A percentile compares a stretch with the other conserved stretches of the same genome.
phyloP scores from a whole-genome alignment of 2,329 filamentous ascomycete genomes.

The Fusarium scirpi region DNA sequence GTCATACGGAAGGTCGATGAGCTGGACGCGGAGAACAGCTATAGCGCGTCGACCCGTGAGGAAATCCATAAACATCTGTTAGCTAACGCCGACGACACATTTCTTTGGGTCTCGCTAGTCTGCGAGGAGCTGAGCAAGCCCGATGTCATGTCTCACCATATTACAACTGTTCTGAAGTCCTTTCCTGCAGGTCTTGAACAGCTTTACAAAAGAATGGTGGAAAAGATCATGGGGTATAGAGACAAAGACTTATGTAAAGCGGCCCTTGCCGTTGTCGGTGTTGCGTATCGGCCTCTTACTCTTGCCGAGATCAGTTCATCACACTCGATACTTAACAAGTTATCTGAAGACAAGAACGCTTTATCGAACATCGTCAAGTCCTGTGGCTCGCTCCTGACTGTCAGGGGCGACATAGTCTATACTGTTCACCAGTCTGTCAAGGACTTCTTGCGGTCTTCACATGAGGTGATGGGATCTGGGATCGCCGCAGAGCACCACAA shows the following conservation, averaged over 20 bases:
- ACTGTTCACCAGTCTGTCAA: neutral
- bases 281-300: neutral
- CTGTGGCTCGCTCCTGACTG: neutral
- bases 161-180: neutral
- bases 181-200: neutral
- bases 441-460: neutral
- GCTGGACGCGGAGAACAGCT: neutral
- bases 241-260: neutral
- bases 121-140: neutral
- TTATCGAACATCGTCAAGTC: neutral
- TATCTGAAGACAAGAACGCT: too few relatives aligned
- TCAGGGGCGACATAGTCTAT: neutral
- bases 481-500: neutral
- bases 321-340: neutral
- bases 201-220: neutral
- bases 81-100: constrained; percentile 46
- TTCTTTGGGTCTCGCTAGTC: constrained; percentile 45
- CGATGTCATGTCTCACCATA: neutral
- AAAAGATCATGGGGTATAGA: neutral
- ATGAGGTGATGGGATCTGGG: too few relatives aligned
- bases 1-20: neutral
- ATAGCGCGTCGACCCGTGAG: constrained; percentile 46
- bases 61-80: neutral
- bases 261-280: neutral
- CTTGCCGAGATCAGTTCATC: neutral